These are phyloP conservation scores for Alternaria viburni DNA, from an alignment of 2,329 filamentous ascomycete genomes.

Conservation along the genomic window DNA sequence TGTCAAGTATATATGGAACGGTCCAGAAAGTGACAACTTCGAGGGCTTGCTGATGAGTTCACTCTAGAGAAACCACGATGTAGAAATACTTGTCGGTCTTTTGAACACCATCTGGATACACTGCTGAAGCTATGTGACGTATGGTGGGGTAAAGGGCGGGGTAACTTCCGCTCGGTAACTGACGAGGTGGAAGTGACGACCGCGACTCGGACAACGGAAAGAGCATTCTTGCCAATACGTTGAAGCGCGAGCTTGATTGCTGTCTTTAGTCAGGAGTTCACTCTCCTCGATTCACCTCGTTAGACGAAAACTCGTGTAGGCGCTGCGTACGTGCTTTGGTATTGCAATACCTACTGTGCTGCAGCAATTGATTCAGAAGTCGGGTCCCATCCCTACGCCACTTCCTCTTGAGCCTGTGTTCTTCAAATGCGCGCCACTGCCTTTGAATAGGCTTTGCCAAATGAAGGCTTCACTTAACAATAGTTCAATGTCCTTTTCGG, in stretches of 20 bases:
- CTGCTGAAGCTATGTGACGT: constrained; percentile 19
- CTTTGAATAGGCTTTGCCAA: constrained; percentile 97
- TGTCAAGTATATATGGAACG: not conserved
- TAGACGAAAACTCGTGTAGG: not conserved
- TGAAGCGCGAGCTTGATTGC: not conserved
- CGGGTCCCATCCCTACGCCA: constrained; percentile 49
- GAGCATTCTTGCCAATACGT: not conserved
- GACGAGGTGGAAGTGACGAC: not conserved
- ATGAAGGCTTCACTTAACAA: constrained; percentile 96
- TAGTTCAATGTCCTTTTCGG: constrained; percentile 96
- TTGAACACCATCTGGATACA: not conserved
- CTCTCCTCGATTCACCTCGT: not conserved
- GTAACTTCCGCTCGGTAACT: constrained; percentile 18
- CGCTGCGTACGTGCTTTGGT: not conserved
- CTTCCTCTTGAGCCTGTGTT: constrained; percentile 43
- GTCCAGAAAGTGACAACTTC: not conserved
- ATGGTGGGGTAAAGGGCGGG: constrained; percentile 31
- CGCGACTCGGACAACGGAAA: not conserved
- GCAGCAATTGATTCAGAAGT: constrained; percentile 29
- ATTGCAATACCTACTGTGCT: constrained; percentile 13
- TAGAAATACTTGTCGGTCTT: not conserved
- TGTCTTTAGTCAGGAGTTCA: not conserved
- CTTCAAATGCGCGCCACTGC: constrained; percentile 83
- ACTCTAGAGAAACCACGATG: not conserved
- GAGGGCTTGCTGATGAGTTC: not conserved